Conservation (phyloP, 257 asterid species). For the Euphrasia confusa region DNA sequence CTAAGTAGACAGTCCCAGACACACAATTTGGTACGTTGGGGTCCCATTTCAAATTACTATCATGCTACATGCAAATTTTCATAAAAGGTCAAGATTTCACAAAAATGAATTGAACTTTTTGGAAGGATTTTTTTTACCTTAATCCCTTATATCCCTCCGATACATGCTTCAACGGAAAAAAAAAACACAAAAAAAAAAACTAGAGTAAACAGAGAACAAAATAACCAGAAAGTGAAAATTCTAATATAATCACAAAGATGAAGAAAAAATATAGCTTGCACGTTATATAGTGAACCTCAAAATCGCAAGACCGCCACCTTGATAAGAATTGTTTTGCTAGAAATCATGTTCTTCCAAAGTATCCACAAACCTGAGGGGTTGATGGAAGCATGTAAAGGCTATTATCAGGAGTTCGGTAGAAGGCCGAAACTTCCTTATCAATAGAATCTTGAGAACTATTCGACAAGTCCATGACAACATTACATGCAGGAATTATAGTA, state of each 20-base stretch:
- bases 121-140: too few species aligned
- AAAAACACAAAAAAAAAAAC: constrained; percentile 1
- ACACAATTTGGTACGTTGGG: background rate
- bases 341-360: constrained; percentile 14
- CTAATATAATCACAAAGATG: constrained; percentile 2
- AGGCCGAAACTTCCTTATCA: constrained; percentile 86
- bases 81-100: background rate
- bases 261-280: constrained; percentile 12
- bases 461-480: constrained; percentile 70
- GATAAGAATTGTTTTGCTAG: constrained; percentile 5
- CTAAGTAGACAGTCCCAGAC: background rate
- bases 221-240: constrained; percentile 14
- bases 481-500: constrained; percentile 87
- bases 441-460: constrained; percentile 75
- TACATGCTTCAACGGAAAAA: too few species aligned
- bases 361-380: constrained; percentile 79
- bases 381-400: constrained; percentile 96
- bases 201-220: constrained; percentile 5
- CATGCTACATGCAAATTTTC: constrained; percentile 8
- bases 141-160: too few species aligned
- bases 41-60: constrained; percentile 7
- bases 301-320: constrained; percentile 17
- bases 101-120: background rate
- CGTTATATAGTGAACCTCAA: constrained; percentile 4
- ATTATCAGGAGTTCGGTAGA: constrained; percentile 85